Evolutionary conservation across 148 eudicot species (phyloP).

Genomic region (Selenicereus undatus): DNA sequence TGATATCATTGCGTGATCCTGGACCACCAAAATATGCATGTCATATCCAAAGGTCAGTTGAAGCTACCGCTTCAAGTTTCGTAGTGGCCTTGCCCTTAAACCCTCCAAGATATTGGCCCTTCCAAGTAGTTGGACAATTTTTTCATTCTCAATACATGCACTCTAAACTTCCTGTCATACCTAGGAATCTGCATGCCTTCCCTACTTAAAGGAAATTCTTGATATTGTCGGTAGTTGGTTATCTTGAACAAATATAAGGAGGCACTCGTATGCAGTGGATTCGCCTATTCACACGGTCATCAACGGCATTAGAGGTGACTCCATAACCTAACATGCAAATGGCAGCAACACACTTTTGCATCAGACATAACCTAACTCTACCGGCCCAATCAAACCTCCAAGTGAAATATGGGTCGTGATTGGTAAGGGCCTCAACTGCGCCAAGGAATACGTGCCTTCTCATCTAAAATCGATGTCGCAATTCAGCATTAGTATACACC

Average conservation of each 20-base stretch:
- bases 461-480: neutral
- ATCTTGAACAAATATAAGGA: neutral
- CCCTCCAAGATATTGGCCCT: neutral
- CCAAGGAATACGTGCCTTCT: neutral
- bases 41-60: constrained; percentile 20
- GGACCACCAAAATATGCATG: constrained; percentile 13
- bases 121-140: constrained; percentile 13
- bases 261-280: neutral
- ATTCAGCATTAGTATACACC: neutral
- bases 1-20: constrained; percentile 11
- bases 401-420: neutral
- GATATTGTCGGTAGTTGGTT: constrained; percentile 5
- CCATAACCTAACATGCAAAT: constrained; percentile 20
- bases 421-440: neutral
- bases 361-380: neutral
- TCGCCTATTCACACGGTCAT: constrained; percentile 11
- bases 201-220: constrained; percentile 1
- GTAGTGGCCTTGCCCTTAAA: neutral
- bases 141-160: constrained; percentile 19
- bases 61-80: constrained; percentile 19
- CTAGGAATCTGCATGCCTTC: constrained; percentile 4
- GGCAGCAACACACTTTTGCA: constrained; percentile 15
- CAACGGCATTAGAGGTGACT: neutral
- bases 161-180: constrained; percentile 18
- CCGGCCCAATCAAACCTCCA: neutral